Conservation (phyloP, 495 filamentous ascomycete species). For the Lasiosphaeria ovina region DNA sequence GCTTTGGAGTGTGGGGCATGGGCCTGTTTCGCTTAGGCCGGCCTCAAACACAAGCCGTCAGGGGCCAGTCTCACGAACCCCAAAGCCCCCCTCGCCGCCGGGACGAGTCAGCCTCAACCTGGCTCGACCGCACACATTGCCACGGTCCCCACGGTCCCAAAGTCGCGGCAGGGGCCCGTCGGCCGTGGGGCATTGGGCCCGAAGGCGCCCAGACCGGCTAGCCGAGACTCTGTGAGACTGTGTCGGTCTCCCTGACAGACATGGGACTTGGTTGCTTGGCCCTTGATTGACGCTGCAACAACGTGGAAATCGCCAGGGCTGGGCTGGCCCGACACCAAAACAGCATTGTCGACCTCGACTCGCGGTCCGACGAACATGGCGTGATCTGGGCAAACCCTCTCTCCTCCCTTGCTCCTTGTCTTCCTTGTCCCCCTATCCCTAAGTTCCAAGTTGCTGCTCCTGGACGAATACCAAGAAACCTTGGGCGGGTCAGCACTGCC, state of each 20-base stretch:
- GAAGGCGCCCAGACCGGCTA: conserved; percentile 3
- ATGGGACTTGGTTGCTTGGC: neutral
- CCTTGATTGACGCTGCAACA: conserved; percentile 3
- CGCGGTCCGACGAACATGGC: neutral
- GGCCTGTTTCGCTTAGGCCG: conserved; percentile 33
- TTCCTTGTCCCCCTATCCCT: too few species aligned
- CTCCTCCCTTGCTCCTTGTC: neutral
- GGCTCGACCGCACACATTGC: neutral
- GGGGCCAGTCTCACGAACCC: conserved; percentile 33
- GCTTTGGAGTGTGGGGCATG: neutral
- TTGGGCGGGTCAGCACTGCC: neutral
- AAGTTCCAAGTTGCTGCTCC: too few species aligned
- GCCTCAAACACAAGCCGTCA: conserved; percentile 37
- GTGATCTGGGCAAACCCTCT: neutral
- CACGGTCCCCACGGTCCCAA: conserved; percentile 1
- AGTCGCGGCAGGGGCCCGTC: conserved; percentile 10
- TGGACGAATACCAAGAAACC: too few species aligned
- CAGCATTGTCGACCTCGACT: too few species aligned
- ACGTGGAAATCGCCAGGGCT: neutral
- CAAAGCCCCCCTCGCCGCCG: conserved; percentile 14
- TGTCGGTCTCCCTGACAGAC: conserved; percentile 12
- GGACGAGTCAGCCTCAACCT: conserved; percentile 28
- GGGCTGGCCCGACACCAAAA: neutral
- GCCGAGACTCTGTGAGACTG: conserved; percentile 12
- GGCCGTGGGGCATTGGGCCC: conserved; percentile 11